A percentile compares a stretch with the other conserved stretches of the same genome.
phyloP scores from a whole-genome alignment of 75 land plant species.

The Larix kaempferi region DNA sequence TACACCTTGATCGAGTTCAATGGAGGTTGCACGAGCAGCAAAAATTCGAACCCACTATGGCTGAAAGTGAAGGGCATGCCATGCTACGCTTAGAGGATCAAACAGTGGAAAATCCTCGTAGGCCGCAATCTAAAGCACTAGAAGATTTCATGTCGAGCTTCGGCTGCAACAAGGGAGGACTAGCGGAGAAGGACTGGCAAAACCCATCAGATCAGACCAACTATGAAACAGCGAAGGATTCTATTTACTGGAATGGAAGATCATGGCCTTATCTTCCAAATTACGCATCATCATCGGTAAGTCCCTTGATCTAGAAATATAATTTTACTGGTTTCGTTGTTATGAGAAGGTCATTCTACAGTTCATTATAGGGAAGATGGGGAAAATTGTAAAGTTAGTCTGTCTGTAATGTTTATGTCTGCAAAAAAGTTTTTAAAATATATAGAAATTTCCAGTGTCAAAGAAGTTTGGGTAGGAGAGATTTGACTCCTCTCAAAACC shows the following conservation, averaged over 20 bases:
- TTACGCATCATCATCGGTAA: conserved; percentile 9
- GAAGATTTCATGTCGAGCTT: not conserved
- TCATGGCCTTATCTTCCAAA: not conserved
- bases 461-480: too few species aligned
- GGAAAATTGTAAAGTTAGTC: too few species aligned
- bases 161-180: too few species aligned
- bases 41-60: not conserved
- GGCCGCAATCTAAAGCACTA: not conserved
- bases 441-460: too few species aligned
- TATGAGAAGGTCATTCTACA: too few species aligned
- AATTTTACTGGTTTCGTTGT: too few species aligned
- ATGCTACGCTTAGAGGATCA: not conserved
- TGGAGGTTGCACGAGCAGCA: conserved; percentile 8
- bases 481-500: too few species aligned
- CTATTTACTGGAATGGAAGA: conserved; percentile 3
- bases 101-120: not conserved
- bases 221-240: not conserved
- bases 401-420: too few species aligned
- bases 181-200: not conserved
- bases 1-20: not conserved
- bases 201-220: not conserved
- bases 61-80: not conserved
- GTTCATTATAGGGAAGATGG: too few species aligned
- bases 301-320: conserved; percentile 3
- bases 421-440: too few species aligned